phyloP scores from a whole-genome alignment of 2,329 filamentous ascomycete genomes.

The Zymoseptoria tritici region DNA sequence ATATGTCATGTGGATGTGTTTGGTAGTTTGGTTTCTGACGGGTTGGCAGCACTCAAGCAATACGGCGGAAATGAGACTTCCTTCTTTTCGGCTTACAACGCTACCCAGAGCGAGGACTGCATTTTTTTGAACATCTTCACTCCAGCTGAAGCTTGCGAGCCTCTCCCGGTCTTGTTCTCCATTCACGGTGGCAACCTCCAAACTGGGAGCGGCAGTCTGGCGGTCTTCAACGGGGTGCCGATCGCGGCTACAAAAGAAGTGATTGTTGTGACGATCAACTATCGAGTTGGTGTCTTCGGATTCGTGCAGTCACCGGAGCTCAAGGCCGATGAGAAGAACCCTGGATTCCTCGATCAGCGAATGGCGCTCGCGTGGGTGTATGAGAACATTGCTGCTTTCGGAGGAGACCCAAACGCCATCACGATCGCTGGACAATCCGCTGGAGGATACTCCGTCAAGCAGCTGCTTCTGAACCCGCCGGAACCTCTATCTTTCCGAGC shows the following conservation, averaged over 20 bases:
- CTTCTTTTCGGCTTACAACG: neutral
- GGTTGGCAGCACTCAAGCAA: neutral
- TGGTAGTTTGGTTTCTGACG: too few species aligned
- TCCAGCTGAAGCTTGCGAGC: neutral
- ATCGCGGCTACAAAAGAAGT: conserved; percentile 33
- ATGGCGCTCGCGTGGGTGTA: conserved; percentile 2
- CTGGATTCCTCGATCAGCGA: conserved; percentile 1
- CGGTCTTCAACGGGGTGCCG: conserved; percentile 32
- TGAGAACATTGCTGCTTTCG: conserved; percentile 2
- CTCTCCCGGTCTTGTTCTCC: conserved; percentile 31
- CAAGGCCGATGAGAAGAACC: neutral
- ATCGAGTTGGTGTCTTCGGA: conserved; percentile 1
- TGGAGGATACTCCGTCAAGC: conserved; percentile 6
- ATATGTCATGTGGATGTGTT: too few species aligned
- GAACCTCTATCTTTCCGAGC: conserved; percentile 2
- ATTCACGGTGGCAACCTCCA: conserved; percentile 38
- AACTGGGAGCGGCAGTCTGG: conserved; percentile 28
- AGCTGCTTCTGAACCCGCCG: neutral
- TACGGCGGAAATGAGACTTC: neutral
- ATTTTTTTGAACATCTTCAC: conserved; percentile 1
- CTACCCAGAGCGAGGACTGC: conserved; percentile 3
- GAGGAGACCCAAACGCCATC: neutral
- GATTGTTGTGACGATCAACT: conserved; percentile 33
- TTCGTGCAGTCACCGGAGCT: conserved; percentile 1
- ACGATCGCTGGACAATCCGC: conserved; percentile 4